Evolutionary conservation across 129 eudicot genomes (phyloP).

Genomic region (Flaveria bidentis): DNA sequence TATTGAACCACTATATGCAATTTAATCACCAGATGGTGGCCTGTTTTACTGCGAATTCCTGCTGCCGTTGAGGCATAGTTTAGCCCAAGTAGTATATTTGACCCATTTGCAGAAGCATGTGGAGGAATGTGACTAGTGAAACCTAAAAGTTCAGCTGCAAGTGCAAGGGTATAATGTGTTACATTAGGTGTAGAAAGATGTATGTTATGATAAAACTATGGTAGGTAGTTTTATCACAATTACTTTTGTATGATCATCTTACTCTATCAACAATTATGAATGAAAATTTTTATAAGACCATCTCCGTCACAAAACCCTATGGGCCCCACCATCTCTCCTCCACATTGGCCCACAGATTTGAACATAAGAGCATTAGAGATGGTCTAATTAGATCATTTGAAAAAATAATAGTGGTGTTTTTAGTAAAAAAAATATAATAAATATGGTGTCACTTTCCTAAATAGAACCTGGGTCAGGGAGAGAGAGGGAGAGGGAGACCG

Average conservation of each 20-base stretch:
- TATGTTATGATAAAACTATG: background rate
- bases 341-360: too few species aligned
- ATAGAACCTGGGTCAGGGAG: background rate
- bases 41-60: conserved; percentile 42
- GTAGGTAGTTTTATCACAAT: too few species aligned
- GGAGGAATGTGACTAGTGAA: conserved; percentile 38
- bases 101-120: conserved; percentile 30
- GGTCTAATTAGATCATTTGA: too few species aligned
- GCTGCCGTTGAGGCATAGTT: conserved; percentile 45
- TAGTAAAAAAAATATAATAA: too few species aligned
- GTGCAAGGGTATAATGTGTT: background rate
- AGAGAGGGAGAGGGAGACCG: conserved; percentile 25
- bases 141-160: conserved; percentile 48
- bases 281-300: too few species aligned
- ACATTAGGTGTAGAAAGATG: background rate
- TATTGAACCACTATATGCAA: too few species aligned
- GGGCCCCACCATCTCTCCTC: too few species aligned
- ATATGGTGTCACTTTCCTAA: background rate
- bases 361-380: too few species aligned
- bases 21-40: conserved; percentile 36
- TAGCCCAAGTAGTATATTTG: conserved; percentile 33
- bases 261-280: too few species aligned
- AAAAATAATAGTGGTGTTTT: too few species aligned
- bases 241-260: too few species aligned
- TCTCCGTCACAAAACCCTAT: too few species aligned